A percentile compares a stretch with the other conserved stretches of the same genome.
These are phyloP conservation scores for Wilcoxina mikolae DNA, from an alignment of 495 filamentous ascomycete genomes.

Conservation along the genomic window DNA sequence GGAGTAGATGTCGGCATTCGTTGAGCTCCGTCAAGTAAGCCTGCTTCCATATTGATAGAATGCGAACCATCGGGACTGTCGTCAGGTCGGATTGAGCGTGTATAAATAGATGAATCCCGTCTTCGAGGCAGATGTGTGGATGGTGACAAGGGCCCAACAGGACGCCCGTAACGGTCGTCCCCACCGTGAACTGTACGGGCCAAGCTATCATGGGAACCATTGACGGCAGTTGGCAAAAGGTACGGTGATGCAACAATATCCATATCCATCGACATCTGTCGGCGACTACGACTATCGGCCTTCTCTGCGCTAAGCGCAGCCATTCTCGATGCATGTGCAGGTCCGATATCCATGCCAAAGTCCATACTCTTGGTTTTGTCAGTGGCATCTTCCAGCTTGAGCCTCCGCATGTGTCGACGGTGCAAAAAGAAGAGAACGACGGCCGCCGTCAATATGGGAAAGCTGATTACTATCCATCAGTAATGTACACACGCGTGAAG, in stretches of 20 bases:
- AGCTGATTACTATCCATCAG: slow-evolving; percentile 32
- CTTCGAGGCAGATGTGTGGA: neutral
- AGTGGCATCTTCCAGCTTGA: slow-evolving; percentile 62
- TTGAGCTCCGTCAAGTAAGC: slow-evolving; percentile 47
- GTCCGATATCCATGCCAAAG: slow-evolving; percentile 54
- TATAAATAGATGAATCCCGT: slow-evolving; percentile 26
- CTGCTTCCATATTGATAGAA: slow-evolving; percentile 39
- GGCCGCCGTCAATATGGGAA: slow-evolving; percentile 57
- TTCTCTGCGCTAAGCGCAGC: slow-evolving; percentile 33
- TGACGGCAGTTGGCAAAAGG: slow-evolving; percentile 65
- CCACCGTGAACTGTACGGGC: slow-evolving; percentile 55
- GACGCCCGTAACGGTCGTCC: slow-evolving; percentile 70
- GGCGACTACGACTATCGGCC: slow-evolving; percentile 35
- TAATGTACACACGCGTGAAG: neutral
- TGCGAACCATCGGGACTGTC: slow-evolving; percentile 35
- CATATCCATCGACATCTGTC: slow-evolving; percentile 74
- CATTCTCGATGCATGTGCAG: neutral
- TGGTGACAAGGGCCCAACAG: slow-evolving; percentile 1
- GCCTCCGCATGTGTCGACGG: slow-evolving; percentile 55
- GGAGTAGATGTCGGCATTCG: slow-evolving; percentile 51
- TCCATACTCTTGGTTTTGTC: slow-evolving; percentile 89
- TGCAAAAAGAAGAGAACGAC: slow-evolving; percentile 62
- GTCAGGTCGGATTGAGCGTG: slow-evolving; percentile 32
- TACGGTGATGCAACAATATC: slow-evolving; percentile 64
- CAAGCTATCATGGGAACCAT: slow-evolving; percentile 68